Conservation (phyloP, 2,329 filamentous ascomycete genomes). For the Exophiala xenobiotica region DNA sequence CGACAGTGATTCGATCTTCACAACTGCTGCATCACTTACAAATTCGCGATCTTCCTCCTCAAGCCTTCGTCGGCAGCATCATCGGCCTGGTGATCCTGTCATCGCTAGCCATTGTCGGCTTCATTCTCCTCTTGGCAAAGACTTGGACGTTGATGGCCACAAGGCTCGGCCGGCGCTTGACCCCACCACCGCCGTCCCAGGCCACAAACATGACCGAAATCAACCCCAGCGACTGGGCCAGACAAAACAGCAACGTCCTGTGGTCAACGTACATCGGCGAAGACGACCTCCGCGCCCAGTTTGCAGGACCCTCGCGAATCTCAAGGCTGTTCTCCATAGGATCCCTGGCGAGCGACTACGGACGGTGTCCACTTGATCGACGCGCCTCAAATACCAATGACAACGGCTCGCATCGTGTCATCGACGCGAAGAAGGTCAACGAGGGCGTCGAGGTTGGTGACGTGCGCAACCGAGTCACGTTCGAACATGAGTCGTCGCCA, state of each 20-base stretch:
- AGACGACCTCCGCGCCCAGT: conserved; percentile 20
- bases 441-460: background rate
- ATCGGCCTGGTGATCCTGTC: conserved; percentile 11
- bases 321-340: conserved; percentile 23
- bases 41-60: conserved; percentile 1
- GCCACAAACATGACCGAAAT: background rate
- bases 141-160: conserved; percentile 6
- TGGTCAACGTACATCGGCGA: conserved; percentile 23
- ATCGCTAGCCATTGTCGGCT: conserved; percentile 5
- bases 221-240: conserved; percentile 16
- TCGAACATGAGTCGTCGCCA: background rate
- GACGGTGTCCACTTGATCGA: conserved; percentile 17
- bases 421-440: background rate
- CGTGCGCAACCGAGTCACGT: conserved; percentile 3
- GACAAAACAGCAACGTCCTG: conserved; percentile 19
- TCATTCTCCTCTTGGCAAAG: conserved; percentile 5
- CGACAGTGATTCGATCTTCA: background rate
- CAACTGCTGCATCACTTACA: conserved; percentile 1
- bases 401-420: background rate
- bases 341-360: conserved; percentile 19
- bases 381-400: conserved; percentile 1
- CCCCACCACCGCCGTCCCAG: background rate
- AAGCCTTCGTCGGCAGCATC: conserved; percentile 6
- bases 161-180: background rate
- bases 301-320: conserved; percentile 13